phyloP scores from a whole-genome alignment of 768 basidiomycete genomes.

The Leccinum truebloodii region DNA sequence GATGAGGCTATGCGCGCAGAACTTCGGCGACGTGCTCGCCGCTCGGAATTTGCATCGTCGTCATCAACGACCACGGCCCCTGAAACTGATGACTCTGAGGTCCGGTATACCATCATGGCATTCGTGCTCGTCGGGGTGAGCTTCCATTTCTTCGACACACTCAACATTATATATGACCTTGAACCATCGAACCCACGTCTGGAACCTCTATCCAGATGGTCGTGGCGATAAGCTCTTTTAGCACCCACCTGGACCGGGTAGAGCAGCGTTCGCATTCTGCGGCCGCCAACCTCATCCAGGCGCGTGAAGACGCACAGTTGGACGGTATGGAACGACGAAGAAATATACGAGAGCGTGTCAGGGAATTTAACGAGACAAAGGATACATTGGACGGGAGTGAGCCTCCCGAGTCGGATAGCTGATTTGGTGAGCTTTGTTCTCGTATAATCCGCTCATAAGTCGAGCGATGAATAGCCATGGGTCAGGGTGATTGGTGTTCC shows the following conservation, averaged over 20 bases:
- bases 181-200: not conserved
- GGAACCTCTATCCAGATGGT: slow-evolving; percentile 5
- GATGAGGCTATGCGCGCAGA: slow-evolving; percentile 52
- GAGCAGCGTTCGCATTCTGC: slow-evolving; percentile 48
- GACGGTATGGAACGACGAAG: slow-evolving; percentile 54
- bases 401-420: not conserved
- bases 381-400: not conserved
- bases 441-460: not conserved
- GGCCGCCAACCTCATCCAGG: slow-evolving; percentile 57
- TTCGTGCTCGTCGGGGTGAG: slow-evolving; percentile 21
- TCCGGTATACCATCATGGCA: slow-evolving; percentile 16
- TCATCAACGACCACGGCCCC: slow-evolving; percentile 23
- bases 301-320: slow-evolving; percentile 55
- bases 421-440: not conserved
- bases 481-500: not conserved
- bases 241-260: slow-evolving; percentile 38
- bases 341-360: slow-evolving; percentile 51
- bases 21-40: slow-evolving; percentile 47
- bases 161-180: not conserved
- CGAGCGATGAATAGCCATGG: not conserved
- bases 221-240: slow-evolving; percentile 7
- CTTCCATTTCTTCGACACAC: not conserved
- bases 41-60: slow-evolving; percentile 14
- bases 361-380: slow-evolving; percentile 26
- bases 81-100: not conserved